Evolutionary conservation across 108 stramenopile genomes (phyloP).

Genomic region (Seminavis robusta): DNA sequence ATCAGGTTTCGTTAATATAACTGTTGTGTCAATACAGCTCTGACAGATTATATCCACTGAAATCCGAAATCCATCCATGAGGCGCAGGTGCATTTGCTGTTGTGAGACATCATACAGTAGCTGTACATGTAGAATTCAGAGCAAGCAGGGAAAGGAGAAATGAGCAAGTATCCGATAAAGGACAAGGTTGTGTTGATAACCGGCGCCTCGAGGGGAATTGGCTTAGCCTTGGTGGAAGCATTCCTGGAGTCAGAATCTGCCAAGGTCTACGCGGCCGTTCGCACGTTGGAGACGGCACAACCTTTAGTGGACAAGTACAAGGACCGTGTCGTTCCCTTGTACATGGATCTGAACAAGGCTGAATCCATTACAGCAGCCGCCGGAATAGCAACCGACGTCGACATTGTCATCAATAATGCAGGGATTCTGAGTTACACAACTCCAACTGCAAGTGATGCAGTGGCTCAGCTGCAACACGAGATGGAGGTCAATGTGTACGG

Average conservation of each 20-base stretch:
- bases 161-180: too few species aligned
- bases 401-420: constrained; percentile 32
- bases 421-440: constrained; percentile 12
- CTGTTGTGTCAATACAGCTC: too few species aligned
- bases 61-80: too few species aligned
- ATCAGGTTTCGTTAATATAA: too few species aligned
- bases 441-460: constrained; percentile 6
- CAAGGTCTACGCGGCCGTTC: constrained; percentile 30
- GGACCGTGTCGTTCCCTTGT: constrained; percentile 12
- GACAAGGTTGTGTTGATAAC: too few species aligned
- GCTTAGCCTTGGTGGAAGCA: constrained; percentile 21
- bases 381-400: constrained; percentile 13
- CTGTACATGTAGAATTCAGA: too few species aligned
- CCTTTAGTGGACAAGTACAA: not conserved
- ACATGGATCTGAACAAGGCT: constrained; percentile 19
- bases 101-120: too few species aligned
- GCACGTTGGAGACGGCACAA: constrained; percentile 3
- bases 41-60: too few species aligned
- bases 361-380: constrained; percentile 14
- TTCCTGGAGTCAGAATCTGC: constrained; percentile 16
- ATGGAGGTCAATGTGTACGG: constrained; percentile 36
- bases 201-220: too few species aligned
- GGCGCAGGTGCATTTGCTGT: too few species aligned
- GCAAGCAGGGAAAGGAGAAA: too few species aligned
- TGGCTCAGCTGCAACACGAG: constrained; percentile 6